These are phyloP conservation scores for Tuber melanosporum DNA, from an alignment of 495 filamentous ascomycete species.

Conservation along the genomic window DNA sequence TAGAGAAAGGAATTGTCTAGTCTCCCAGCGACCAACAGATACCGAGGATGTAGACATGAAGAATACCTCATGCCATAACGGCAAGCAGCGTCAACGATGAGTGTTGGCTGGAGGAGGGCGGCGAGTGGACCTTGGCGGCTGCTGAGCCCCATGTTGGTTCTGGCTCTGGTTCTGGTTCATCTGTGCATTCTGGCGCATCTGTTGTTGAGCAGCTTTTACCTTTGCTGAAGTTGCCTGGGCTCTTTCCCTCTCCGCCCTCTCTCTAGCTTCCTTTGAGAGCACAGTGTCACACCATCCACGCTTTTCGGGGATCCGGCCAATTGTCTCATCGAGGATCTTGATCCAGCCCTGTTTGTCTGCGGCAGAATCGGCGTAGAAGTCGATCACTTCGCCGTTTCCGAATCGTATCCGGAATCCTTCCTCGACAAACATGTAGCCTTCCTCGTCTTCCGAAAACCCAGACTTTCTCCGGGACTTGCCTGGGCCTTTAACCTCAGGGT, in stretches of 20 bases:
- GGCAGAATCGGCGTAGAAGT: slow-evolving; percentile 90
- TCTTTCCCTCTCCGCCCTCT: slow-evolving; percentile 36
- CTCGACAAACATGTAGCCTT: slow-evolving; percentile 99
- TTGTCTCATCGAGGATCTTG: slow-evolving; percentile 74
- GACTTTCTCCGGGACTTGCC: slow-evolving; percentile 77
- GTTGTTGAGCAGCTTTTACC: slow-evolving; percentile 32
- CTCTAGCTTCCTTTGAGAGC: slow-evolving; percentile 48
- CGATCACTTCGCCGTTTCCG: slow-evolving; percentile 93
- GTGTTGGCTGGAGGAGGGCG: slow-evolving; percentile 29
- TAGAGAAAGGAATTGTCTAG: slow-evolving; percentile 18
- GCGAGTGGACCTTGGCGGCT: slow-evolving; percentile 29
- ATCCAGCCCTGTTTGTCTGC: slow-evolving; percentile 91
- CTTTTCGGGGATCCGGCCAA: slow-evolving; percentile 56
- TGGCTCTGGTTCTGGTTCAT: slow-evolving; percentile 29
- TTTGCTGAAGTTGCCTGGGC: slow-evolving; percentile 30
- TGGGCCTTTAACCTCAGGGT: slow-evolving; percentile 68
- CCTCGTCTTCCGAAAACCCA: slow-evolving; percentile 95
- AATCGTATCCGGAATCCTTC: slow-evolving; percentile 98
- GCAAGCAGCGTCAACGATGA: slow-evolving; percentile 18
- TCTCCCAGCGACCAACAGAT: slow-evolving; percentile 12
- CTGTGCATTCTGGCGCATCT: slow-evolving; percentile 32
- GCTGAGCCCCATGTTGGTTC: slow-evolving; percentile 15
- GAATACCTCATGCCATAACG: neutral
- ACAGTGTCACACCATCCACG: slow-evolving; percentile 80
- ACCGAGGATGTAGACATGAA: slow-evolving; percentile 3